phyloP scores from a whole-genome alignment of 305 asterid genomes.

The Striga hermonthica region DNA sequence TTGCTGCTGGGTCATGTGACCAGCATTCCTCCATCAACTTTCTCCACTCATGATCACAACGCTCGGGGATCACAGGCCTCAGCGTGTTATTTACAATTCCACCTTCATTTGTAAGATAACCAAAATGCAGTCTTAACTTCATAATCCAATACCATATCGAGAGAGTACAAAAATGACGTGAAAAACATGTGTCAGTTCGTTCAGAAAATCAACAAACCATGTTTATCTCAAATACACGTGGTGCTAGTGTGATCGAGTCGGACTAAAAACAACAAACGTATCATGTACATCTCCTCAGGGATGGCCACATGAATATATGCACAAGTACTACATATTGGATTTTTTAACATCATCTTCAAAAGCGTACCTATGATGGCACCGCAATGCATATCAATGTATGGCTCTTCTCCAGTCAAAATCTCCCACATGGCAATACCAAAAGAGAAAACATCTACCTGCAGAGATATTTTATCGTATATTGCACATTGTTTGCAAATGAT shows the following conservation, averaged over 20 bases:
- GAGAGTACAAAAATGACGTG: neutral
- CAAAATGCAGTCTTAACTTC: neutral
- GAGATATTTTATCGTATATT: slow-evolving; percentile 3
- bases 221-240: no score
- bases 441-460: slow-evolving; percentile 72
- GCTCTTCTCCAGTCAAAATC: slow-evolving; percentile 71
- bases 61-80: slow-evolving; percentile 79
- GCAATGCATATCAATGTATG: slow-evolving; percentile 68
- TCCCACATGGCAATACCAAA: slow-evolving; percentile 87
- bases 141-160: neutral
- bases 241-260: no score
- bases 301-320: no score
- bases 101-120: slow-evolving; percentile 41
- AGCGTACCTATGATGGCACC: slow-evolving; percentile 69
- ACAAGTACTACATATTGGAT: no score
- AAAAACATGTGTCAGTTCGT: no score
- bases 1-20: slow-evolving; percentile 66
- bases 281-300: no score
- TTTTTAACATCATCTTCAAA: neutral
- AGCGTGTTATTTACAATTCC: slow-evolving; percentile 84
- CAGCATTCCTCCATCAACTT: slow-evolving; percentile 91
- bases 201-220: no score
- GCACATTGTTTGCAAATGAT: neutral
- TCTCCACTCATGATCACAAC: slow-evolving; percentile 80
- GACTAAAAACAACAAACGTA: no score